Percentiles rank a stretch among this genome's conserved stretches.
Conservation (phyloP, 2,329 filamentous ascomycete species). For the Coniochaeta pulveracea region DNA sequence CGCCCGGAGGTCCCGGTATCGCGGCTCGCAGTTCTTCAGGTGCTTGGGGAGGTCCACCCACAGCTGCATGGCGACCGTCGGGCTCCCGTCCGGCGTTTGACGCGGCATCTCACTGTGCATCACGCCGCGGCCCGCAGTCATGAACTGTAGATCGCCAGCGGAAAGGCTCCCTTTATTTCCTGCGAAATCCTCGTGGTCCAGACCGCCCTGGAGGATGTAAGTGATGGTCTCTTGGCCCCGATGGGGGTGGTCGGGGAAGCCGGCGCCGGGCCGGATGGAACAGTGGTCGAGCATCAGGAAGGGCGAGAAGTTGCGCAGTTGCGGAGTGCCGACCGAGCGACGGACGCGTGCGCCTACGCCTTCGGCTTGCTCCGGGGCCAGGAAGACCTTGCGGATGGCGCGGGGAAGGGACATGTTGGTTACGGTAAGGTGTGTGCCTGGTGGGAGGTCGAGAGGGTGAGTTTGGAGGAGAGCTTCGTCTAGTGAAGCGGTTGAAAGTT, state of each 20-base stretch:
- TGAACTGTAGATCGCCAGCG: slow-evolving; percentile 89
- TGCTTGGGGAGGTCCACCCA: slow-evolving; percentile 85
- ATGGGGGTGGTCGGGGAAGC: slow-evolving; percentile 81
- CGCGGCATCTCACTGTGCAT: slow-evolving; percentile 94
- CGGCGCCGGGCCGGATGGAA: slow-evolving; percentile 64
- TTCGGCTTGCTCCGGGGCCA: slow-evolving; percentile 77
- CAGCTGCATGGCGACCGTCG: slow-evolving; percentile 82
- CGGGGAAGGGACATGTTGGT: slow-evolving; percentile 57
- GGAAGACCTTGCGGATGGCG: slow-evolving; percentile 71
- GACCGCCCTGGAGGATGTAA: slow-evolving; percentile 73
- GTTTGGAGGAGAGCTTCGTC: slow-evolving; percentile 7
- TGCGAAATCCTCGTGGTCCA: slow-evolving; percentile 89
- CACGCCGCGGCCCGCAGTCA: slow-evolving; percentile 87
- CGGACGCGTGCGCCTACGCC: slow-evolving; percentile 81
- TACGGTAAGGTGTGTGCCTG: slow-evolving; percentile 16
- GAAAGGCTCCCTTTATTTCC: slow-evolving; percentile 76
- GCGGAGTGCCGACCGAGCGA: slow-evolving; percentile 74
- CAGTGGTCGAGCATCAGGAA: slow-evolving; percentile 98
- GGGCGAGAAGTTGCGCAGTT: slow-evolving; percentile 76
- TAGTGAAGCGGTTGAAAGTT: slow-evolving; percentile 5
- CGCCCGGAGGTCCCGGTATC: slow-evolving; percentile 77
- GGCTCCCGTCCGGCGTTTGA: slow-evolving; percentile 60
- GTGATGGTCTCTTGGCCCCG: slow-evolving; percentile 82
- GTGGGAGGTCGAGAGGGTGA: slow-evolving; percentile 10
- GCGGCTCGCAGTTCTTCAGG: slow-evolving; percentile 80